Percentiles rank a stretch among this genome's conserved stretches.
Evolutionary conservation across 2,329 filamentous ascomycete genomes (phyloP).

Genomic region (Colletotrichum sp.): DNA sequence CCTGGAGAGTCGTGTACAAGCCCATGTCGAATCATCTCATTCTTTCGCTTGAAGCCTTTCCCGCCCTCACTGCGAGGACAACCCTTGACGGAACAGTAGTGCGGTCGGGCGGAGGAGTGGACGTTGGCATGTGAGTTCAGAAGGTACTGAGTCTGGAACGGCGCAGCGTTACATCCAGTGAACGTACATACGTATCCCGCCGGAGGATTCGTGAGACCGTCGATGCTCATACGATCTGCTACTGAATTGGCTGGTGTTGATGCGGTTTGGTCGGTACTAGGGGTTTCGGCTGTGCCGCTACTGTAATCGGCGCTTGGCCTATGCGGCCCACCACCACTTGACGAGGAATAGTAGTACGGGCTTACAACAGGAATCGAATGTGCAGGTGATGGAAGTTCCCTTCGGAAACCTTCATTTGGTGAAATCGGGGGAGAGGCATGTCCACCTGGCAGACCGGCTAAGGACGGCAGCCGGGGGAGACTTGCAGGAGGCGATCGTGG

Average conservation of each 20-base stretch:
- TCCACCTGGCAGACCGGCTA: conserved; percentile 20
- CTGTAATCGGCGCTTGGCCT: conserved; percentile 47
- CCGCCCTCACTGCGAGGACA: conserved; percentile 69
- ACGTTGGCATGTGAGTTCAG: conserved; percentile 82
- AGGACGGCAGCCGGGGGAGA: conserved; percentile 34
- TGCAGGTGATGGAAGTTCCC: conserved; percentile 52
- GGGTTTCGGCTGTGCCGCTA: conserved; percentile 50
- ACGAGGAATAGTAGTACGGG: conserved; percentile 40
- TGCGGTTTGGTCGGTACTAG: conserved; percentile 48
- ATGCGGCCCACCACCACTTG: conserved; percentile 35
- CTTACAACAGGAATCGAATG: conserved; percentile 44
- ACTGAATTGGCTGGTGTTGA: conserved; percentile 48
- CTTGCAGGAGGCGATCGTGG: conserved; percentile 39
- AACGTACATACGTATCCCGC: conserved; percentile 64
- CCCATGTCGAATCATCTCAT: conserved; percentile 78
- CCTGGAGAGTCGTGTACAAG: conserved; percentile 93
- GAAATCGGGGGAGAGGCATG: conserved; percentile 53
- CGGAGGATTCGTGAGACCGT: conserved; percentile 59
- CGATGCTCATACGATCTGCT: conserved; percentile 63
- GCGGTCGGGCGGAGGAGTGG: conserved; percentile 68
- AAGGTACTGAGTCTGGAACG: conserved; percentile 80
- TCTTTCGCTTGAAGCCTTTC: conserved; percentile 75
- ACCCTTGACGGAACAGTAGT: conserved; percentile 68
- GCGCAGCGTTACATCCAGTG: conserved; percentile 70
- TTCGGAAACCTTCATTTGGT: conserved; percentile 50